Evolutionary conservation across 306 rosid species (phyloP).

Genomic region (Prunus mongolica): DNA sequence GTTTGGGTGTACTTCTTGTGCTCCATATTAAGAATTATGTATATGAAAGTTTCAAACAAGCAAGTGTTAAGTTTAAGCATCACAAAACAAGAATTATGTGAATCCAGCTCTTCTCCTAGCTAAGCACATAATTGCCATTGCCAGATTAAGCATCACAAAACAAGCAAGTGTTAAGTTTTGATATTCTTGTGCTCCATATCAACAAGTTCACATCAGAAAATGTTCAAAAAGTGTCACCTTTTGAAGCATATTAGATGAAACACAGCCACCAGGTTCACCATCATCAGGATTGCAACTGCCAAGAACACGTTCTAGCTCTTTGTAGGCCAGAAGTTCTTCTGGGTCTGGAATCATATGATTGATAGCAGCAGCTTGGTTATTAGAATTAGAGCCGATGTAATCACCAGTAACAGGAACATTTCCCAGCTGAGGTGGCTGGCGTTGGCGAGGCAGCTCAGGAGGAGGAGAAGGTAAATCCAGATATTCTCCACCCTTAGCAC

Average conservation of each 20-base stretch:
- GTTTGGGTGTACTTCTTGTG: conserved; percentile 1
- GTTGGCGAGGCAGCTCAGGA: too few relatives aligned
- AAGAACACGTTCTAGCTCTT: not conserved
- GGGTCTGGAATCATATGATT: not conserved
- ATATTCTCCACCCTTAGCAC: not conserved
- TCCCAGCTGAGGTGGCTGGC: too few relatives aligned
- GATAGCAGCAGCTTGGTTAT: not conserved
- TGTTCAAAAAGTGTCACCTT: not conserved
- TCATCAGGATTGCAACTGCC: not conserved
- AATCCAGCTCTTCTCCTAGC: not conserved
- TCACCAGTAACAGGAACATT: conserved; percentile 10
- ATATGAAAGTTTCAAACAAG: not conserved
- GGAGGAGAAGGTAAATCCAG: not conserved
- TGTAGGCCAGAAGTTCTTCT: not conserved
- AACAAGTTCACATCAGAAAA: not conserved
- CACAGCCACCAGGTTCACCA: not conserved
- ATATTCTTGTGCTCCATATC: conserved; percentile 1
- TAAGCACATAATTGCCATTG: not conserved
- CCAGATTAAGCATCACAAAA: not conserved
- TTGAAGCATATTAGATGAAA: not conserved
- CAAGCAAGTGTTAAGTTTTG: conserved; percentile 4
- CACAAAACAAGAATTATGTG: not conserved
- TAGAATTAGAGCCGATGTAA: not conserved
- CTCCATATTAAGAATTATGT: not conserved
- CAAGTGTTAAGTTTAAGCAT: too few relatives aligned